Evolutionary conservation across 306 rosid species (phyloP).

Genomic region (Coriaria nepalensis): DNA sequence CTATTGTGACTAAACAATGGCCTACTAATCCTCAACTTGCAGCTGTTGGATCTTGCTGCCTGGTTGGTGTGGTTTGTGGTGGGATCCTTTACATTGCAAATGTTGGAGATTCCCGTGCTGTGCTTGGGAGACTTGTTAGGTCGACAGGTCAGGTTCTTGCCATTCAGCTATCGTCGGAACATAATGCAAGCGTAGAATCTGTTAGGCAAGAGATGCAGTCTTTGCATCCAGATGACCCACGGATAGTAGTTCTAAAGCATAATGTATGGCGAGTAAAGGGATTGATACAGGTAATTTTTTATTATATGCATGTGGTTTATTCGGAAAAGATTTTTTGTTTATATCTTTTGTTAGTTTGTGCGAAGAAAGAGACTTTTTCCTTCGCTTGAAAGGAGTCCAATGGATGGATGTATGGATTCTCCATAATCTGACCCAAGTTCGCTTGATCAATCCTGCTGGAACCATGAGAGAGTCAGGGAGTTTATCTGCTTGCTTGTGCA

Average conservation of each 20-base stretch:
- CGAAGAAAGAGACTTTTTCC: neutral
- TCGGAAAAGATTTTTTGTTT: neutral
- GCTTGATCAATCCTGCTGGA: no score
- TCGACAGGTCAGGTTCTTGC: conserved; percentile 85
- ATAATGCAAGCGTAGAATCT: conserved; percentile 70
- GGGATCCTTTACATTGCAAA: conserved; percentile 79
- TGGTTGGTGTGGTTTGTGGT: conserved; percentile 73
- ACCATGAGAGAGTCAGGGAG: no score
- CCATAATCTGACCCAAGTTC: no score
- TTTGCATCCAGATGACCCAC: conserved; percentile 79
- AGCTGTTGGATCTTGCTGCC: conserved; percentile 90
- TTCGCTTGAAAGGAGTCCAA: no score
- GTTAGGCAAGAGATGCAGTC: conserved; percentile 92
- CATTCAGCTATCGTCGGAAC: conserved; percentile 77
- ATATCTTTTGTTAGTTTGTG: neutral
- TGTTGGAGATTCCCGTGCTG: conserved; percentile 92
- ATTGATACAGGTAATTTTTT: conserved; percentile 62
- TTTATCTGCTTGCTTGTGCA: no score
- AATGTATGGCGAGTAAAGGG: conserved; percentile 99
- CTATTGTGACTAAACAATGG: conserved; percentile 76
- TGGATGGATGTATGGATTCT: no score
- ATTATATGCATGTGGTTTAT: no score
- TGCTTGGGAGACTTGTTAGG: conserved; percentile 67
- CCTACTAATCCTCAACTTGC: conserved; percentile 80
- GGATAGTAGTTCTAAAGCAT: conserved; percentile 75